Percentiles rank a stretch among this genome's conserved stretches.
These are phyloP conservation scores for Cylindrodendrum hubeiense DNA, from an alignment of 2,329 filamentous ascomycete genomes.

Conservation along the genomic window DNA sequence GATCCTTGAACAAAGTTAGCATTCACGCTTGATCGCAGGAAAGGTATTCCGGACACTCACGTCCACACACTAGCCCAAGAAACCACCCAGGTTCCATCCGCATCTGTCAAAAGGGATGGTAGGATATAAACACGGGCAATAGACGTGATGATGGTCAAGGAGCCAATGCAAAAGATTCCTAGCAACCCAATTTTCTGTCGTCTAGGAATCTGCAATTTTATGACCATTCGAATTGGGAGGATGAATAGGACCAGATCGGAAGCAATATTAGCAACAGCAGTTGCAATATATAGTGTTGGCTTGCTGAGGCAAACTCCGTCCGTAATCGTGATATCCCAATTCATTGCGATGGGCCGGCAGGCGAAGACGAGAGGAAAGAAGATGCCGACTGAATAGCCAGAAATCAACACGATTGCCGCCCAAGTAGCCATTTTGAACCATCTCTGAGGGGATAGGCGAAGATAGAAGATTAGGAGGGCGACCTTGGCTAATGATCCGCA, in stretches of 20 bases:
- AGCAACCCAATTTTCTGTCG: conserved; percentile 61
- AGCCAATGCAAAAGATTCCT: conserved; percentile 59
- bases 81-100: conserved; percentile 47
- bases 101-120: conserved; percentile 39
- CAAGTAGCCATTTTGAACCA: conserved; percentile 50
- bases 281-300: conserved; percentile 61
- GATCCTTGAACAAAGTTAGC: conserved; percentile 20
- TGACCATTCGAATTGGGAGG: conserved; percentile 60
- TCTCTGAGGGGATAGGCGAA: conserved; percentile 50
- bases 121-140: conserved; percentile 47
- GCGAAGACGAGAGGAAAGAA: conserved; percentile 52
- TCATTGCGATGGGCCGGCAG: conserved; percentile 49
- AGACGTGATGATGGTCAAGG: conserved; percentile 50
- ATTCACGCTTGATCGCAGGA: not conserved
- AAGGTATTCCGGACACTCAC: conserved; percentile 27
- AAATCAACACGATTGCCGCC: conserved; percentile 45
- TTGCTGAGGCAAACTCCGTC: conserved; percentile 58
- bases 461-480: conserved; percentile 54
- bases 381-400: conserved; percentile 48
- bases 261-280: conserved; percentile 60
- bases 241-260: conserved; percentile 61
- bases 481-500: conserved; percentile 53
- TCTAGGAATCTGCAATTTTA: conserved; percentile 57
- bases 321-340: conserved; percentile 46
- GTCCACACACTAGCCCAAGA: conserved; percentile 46